Conservation (phyloP, 2,329 filamentous ascomycete species). For the Ophiocordyceps polyrhachis-furcata region DNA sequence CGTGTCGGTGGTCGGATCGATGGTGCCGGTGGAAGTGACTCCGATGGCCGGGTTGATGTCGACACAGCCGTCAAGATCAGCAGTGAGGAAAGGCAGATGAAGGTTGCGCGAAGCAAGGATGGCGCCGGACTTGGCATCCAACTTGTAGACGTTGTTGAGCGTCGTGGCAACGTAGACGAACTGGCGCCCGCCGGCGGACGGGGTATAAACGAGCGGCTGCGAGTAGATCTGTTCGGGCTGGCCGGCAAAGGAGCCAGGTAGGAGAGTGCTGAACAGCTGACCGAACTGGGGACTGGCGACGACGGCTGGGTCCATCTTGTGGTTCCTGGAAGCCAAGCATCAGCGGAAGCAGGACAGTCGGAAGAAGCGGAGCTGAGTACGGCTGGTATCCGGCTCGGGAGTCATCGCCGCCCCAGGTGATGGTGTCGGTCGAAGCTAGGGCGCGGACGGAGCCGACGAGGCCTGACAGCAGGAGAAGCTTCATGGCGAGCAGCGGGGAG, state of each 20-base stretch:
- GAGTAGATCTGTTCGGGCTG: conserved; percentile 31
- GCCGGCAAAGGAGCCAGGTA: conserved; percentile 33
- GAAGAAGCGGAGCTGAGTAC: conserved; percentile 14
- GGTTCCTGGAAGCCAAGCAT: conserved; percentile 19
- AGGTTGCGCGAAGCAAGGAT: conserved; percentile 29
- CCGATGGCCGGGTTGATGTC: conserved; percentile 40
- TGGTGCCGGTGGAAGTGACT: conserved; percentile 29
- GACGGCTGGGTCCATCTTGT: conserved; percentile 43
- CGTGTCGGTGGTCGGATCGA: conserved; percentile 39
- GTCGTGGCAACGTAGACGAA: conserved; percentile 37
- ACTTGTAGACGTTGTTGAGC: conserved; percentile 38
- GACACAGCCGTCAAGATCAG: conserved; percentile 28
- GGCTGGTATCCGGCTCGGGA: conserved; percentile 32
- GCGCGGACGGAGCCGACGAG: conserved; percentile 15
- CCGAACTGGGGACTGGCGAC: conserved; percentile 36
- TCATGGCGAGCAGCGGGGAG: conserved; percentile 5
- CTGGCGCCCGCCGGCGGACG: conserved; percentile 24
- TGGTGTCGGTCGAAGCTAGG: conserved; percentile 30
- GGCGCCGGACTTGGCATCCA: conserved; percentile 33
- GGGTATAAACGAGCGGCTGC: conserved; percentile 31
- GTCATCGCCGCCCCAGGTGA: conserved; percentile 41
- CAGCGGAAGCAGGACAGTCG: background rate
- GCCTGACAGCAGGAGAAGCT: conserved; percentile 13
- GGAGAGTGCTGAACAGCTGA: conserved; percentile 30
- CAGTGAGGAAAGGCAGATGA: conserved; percentile 56